Conservation (phyloP, 2,329 filamentous ascomycete species). For the Colletotrichum higginsianum region DNA sequence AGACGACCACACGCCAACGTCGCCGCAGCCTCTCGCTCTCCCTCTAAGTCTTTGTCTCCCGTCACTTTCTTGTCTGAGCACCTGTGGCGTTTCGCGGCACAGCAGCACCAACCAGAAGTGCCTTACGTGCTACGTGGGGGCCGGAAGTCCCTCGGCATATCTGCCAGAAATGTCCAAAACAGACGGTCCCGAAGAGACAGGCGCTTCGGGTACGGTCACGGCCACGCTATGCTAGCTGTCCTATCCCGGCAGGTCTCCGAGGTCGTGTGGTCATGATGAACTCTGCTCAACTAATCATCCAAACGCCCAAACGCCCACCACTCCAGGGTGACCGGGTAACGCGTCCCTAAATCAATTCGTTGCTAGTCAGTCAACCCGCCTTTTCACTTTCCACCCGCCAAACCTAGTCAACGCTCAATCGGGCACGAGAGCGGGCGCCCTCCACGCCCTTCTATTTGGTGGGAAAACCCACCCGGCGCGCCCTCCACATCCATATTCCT, state of each 20-base stretch:
- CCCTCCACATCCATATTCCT: neutral
- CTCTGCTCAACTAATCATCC: conserved; percentile 31
- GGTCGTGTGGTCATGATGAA: conserved; percentile 30
- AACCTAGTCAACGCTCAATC: conserved; percentile 19
- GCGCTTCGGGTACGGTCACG: conserved; percentile 9
- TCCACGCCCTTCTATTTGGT: conserved; percentile 29
- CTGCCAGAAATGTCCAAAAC: conserved; percentile 26
- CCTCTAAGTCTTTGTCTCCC: neutral
- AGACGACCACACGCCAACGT: conserved; percentile 21
- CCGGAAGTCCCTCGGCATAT: conserved; percentile 24
- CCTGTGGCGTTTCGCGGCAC: conserved; percentile 24
- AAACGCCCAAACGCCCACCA: conserved; percentile 22
- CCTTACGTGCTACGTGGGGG: conserved; percentile 27
- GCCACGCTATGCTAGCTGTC: neutral
- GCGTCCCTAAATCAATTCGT: neutral
- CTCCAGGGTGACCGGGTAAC: conserved; percentile 16
- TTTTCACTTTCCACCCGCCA: neutral
- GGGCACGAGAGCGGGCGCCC: conserved; percentile 20
- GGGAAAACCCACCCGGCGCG: conserved; percentile 15
- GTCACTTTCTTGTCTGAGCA: conserved; percentile 20
- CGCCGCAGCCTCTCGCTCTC: conserved; percentile 14
- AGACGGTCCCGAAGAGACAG: conserved; percentile 11
- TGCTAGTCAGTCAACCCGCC: neutral
- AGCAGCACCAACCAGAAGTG: conserved; percentile 20
- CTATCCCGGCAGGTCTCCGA: conserved; percentile 23